Evolutionary conservation across 768 basidiomycete genomes (phyloP).

Genomic region (Rhodosporidiobolus sp.): DNA sequence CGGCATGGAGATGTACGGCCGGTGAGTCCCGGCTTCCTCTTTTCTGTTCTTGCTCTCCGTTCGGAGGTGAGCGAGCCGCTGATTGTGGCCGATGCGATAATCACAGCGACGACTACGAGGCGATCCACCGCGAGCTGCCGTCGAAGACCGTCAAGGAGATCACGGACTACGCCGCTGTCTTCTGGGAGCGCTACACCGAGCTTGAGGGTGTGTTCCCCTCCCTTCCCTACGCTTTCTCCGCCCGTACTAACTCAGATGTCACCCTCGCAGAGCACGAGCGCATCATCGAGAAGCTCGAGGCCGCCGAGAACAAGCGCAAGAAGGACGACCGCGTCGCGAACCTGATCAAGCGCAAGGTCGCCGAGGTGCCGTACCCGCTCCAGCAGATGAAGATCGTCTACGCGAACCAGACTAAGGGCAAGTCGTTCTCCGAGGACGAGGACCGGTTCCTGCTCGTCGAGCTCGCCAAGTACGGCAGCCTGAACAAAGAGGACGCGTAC

Average conservation of each 20-base stretch:
- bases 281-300: constrained; percentile 75
- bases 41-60: constrained; percentile 50
- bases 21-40: constrained; percentile 21
- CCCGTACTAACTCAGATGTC: neutral
- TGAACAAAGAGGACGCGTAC: constrained; percentile 79
- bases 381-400: constrained; percentile 96
- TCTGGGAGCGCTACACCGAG: constrained; percentile 85
- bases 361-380: constrained; percentile 81
- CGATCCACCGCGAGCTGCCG: constrained; percentile 72
- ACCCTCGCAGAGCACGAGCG: constrained; percentile 64
- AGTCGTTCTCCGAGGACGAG: constrained; percentile 94
- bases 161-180: constrained; percentile 71
- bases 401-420: constrained; percentile 77
- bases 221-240: neutral
- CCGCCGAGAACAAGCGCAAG: constrained; percentile 82
- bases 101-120: constrained; percentile 46
- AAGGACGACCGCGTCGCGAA: constrained; percentile 76
- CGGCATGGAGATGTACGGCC: constrained; percentile 70
- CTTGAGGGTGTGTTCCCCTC: constrained; percentile 60
- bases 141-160: constrained; percentile 74
- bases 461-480: constrained; percentile 74
- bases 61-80: constrained; percentile 58
- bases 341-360: constrained; percentile 76
- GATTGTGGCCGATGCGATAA: too few species aligned
- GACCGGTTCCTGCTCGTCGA: constrained; percentile 91